Conservation (phyloP, 768 basidiomycete species). For the Tephrocybe sp. region DNA sequence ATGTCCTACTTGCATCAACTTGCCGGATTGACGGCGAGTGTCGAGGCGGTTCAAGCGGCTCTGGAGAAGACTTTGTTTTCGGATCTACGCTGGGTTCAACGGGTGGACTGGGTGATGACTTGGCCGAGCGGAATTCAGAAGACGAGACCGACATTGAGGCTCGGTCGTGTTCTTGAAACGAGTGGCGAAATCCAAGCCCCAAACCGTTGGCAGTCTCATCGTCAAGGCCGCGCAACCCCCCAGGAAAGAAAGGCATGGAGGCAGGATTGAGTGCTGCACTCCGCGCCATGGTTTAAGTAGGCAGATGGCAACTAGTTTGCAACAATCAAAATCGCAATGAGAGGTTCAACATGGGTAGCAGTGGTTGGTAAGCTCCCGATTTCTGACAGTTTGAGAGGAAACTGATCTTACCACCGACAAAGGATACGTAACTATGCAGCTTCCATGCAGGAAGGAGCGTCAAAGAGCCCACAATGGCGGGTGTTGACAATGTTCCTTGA, state of each 20-base stretch:
- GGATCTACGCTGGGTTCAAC: constrained; percentile 33
- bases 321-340: constrained; percentile 38
- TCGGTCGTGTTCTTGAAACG: constrained; percentile 45
- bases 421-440: constrained; percentile 30
- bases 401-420: constrained; percentile 27
- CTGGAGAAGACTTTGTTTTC: constrained; percentile 35
- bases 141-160: constrained; percentile 57
- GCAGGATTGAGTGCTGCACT: constrained; percentile 77
- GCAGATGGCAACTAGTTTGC: constrained; percentile 32
- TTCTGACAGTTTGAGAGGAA: constrained; percentile 18
- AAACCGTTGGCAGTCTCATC: constrained; percentile 49
- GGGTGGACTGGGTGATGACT: constrained; percentile 68
- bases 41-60: constrained; percentile 35
- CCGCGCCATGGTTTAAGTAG: constrained; percentile 58
- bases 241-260: constrained; percentile 84
- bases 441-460: constrained; percentile 39
- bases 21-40: constrained; percentile 48
- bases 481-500: constrained; percentile 8
- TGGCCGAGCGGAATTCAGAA: constrained; percentile 63
- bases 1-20: constrained; percentile 43
- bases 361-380: constrained; percentile 30
- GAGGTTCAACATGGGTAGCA: constrained; percentile 18
- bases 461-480: constrained; percentile 4
- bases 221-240: constrained; percentile 53
- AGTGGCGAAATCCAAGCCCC: constrained; percentile 43